phyloP scores from a whole-genome alignment of 768 basidiomycete genomes.

The Xanthoconium stramineum region DNA sequence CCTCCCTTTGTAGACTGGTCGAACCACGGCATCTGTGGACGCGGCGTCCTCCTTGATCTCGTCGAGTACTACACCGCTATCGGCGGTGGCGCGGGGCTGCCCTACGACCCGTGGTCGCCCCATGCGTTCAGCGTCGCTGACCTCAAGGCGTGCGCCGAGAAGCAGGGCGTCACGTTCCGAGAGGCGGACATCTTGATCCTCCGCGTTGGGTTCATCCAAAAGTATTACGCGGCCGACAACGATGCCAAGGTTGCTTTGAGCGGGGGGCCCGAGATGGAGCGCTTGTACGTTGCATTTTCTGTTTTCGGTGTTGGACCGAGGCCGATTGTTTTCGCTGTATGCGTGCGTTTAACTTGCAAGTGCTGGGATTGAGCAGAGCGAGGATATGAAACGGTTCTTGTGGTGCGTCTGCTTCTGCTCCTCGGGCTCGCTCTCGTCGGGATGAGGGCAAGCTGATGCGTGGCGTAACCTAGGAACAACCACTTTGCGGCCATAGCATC shows the following conservation, averaged over 20 bases:
- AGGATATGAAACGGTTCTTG: slow-evolving; percentile 70
- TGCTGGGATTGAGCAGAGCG: slow-evolving; percentile 65
- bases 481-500: slow-evolving; percentile 70
- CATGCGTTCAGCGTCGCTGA: slow-evolving; percentile 52
- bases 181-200: slow-evolving; percentile 60
- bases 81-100: slow-evolving; percentile 31
- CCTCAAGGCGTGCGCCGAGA: slow-evolving; percentile 55
- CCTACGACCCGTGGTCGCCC: slow-evolving; percentile 63
- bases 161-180: slow-evolving; percentile 56
- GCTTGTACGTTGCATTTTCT: slow-evolving; percentile 42
- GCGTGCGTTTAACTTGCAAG: slow-evolving; percentile 27
- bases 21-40: slow-evolving; percentile 64
- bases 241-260: slow-evolving; percentile 44
- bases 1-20: slow-evolving; percentile 53
- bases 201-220: slow-evolving; percentile 61
- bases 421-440: neutral
- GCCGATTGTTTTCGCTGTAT: neutral
- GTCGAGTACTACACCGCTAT: slow-evolving; percentile 48
- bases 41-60: slow-evolving; percentile 65
- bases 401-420: slow-evolving; percentile 42
- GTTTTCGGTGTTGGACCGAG: neutral
- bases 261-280: slow-evolving; percentile 37
- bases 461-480: slow-evolving; percentile 50
- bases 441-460: neutral
- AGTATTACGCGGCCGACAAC: slow-evolving; percentile 42